Base-by-base conservation (phyloP, 1,284 basidiomycete genomes). In the Chalciporus sp. region DNA sequence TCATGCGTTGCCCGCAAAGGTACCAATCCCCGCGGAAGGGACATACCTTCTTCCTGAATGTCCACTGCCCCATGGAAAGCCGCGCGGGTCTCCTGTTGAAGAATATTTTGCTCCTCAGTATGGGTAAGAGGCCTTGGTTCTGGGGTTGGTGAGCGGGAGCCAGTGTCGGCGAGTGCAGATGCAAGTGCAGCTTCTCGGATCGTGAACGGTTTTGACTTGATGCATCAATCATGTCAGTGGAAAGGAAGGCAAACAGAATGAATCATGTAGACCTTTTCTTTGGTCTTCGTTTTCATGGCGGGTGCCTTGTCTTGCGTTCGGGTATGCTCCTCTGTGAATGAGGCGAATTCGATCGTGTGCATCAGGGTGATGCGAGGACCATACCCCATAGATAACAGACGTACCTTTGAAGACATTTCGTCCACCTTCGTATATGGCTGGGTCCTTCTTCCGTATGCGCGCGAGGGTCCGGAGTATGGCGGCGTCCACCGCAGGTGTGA, bases 381-480 rank as follows among this genome's bases (percentile, higher is more conserved):
- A 29, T 43, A 26, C n/a, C 17, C 0, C 1, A 5, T 8, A 43
- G 19, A 23, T 40, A 55, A 67, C 2, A 17, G 44, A 59, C 80
- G 57, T 63, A 87, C 92, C 88, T 70, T 88, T 83, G 61, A 95
- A 92, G 0, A 97, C 84, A 54, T 81, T 79, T 60, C 85, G 85
- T 4, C 72, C 76, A 1, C 76, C 70, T 61, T 95, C 82, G 62
- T 96, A 96, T 42, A 96, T 92, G 1, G 79, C 82, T 0, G 93
- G 92, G 69, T 98, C 94, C 62, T 85, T 90, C 53, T 82, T 80
- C 65, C 86, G 85, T 57, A 99, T 98, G 62, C 88, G 83, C 1
- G 90, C 90, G 8, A 99, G 78, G 0, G 95, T 99, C 47, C 94
- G 82, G 41, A 99, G 79, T 64, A 99, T 97, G 17, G 97, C 97